Evolutionary conservation across 164 flowering plant species (phyloP), one percentile per base, ranked within the genome.

Genomic region (Taxillus chinensis): DNA sequence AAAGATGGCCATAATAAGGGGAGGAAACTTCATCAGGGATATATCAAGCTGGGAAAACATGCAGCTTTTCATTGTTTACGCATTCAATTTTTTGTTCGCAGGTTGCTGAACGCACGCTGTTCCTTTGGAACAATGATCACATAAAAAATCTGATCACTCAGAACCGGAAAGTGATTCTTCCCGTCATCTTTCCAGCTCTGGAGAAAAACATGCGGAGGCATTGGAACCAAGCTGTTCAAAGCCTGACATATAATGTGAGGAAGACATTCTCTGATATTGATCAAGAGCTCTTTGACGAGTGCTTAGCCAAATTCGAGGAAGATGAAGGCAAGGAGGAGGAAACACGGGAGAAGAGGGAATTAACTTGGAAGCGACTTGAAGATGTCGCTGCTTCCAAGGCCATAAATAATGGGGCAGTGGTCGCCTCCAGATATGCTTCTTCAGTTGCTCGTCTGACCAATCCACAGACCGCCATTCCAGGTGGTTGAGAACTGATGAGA

Each of bases 121-220:
- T 55, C 48, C 41, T 70, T 7, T 71, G 75, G 75, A 71, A 71
- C 68, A 71, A 66, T 50, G 69, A 70, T 42, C 73, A 70, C 55
- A 70, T 70, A 12, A 68, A 62, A 41, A 63, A 54, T 51, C 14
- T 70, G 45, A 51, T 70, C 39, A 48, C 58, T 41, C 71, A 68
- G 62, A 63, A 68, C 17, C 51, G 59, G 5, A 41, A 61, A 2
- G 58, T 61, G 6, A 45, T 70, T 39, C 64, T 70, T 0, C 73
- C 73, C 17, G 61, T 70, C 7, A 60, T 70, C 15, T 61, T 71
- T 55, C 65, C 75, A 9, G 65, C 71, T 2, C 49, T 71, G 42
- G 75, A 71, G 67, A 64, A 39, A 59, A 71, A 71, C 60, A 60
- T 58, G 3, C 15, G 48, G n/a, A 17, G 63, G 49, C 75, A 71